A percentile compares a stretch with the other conserved stretches of the same genome.
These are phyloP conservation scores for Arabis hirsuta DNA, from an alignment of 345 rosid species.

Conservation along the genomic window DNA sequence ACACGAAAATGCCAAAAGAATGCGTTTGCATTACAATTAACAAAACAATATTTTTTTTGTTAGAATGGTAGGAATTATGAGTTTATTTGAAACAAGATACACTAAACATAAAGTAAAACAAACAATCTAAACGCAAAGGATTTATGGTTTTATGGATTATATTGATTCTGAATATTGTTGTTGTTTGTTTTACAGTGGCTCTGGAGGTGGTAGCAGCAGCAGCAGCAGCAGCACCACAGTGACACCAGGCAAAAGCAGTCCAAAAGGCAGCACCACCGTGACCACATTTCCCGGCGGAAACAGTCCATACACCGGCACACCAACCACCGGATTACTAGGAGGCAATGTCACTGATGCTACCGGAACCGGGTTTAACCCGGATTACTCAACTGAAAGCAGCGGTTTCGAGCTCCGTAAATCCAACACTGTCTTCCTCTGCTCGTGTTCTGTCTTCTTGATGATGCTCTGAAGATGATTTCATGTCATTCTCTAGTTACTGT, in stretches of 20 bases:
- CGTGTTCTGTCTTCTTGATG: constrained; percentile 32
- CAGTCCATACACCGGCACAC: constrained; percentile 45
- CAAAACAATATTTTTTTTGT: not conserved
- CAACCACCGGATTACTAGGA: constrained; percentile 43
- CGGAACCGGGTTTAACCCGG: constrained; percentile 45
- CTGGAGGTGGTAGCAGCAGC: constrained; percentile 17
- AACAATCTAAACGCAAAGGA: not conserved
- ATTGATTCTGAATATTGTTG: constrained; percentile 1
- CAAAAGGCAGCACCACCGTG: constrained; percentile 37
- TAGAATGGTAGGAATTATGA: not conserved
- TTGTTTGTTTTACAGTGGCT: constrained; percentile 30
- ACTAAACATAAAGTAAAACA: not conserved
- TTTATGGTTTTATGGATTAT: not conserved
- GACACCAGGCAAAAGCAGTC: constrained; percentile 43
- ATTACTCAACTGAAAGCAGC: constrained; percentile 39
- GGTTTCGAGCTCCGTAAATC: constrained; percentile 21
- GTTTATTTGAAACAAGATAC: not conserved
- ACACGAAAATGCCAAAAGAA: not conserved
- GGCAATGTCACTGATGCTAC: constrained; percentile 42
- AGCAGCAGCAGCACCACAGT: constrained; percentile 26
- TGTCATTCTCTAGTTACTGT: constrained; percentile 6
- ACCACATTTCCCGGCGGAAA: constrained; percentile 42
- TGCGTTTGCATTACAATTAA: not conserved
- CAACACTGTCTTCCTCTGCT: constrained; percentile 16
- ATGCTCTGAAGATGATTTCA: constrained; percentile 20